Evolutionary conservation across 371 early-diverging fungal genomes (phyloP).

Genomic region (Actinomortierella wolfii): DNA sequence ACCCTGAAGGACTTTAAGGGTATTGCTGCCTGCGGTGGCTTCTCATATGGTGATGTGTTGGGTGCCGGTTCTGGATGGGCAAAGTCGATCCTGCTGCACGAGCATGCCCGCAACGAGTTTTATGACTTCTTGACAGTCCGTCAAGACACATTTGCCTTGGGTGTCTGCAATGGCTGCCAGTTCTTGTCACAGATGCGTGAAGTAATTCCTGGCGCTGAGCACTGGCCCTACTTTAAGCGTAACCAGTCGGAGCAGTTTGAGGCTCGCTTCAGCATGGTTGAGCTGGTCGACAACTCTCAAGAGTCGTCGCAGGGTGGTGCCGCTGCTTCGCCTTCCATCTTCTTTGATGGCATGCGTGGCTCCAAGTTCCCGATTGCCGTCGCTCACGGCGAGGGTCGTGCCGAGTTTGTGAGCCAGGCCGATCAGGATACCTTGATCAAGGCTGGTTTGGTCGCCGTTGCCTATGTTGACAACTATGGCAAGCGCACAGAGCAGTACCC

Average conservation of each 20-base stretch:
- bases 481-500: slow-evolving; percentile 82
- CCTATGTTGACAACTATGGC: slow-evolving; percentile 88
- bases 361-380: slow-evolving; percentile 91
- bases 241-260: slow-evolving; percentile 95
- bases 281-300: slow-evolving; percentile 52
- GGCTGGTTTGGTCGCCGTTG: slow-evolving; percentile 61
- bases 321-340: slow-evolving; percentile 54
- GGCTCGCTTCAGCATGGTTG: slow-evolving; percentile 84
- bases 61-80: slow-evolving; percentile 99
- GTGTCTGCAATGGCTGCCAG: slow-evolving; percentile 98
- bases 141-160: slow-evolving; percentile 89
- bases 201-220: slow-evolving; percentile 78
- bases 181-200: slow-evolving; percentile 87
- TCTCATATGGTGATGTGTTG: slow-evolving; percentile 97
- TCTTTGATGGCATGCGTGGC: slow-evolving; percentile 91
- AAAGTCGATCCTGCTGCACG: slow-evolving; percentile 80
- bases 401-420: slow-evolving; percentile 64
- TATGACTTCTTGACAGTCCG: slow-evolving; percentile 78
- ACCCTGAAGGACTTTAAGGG: slow-evolving; percentile 79
- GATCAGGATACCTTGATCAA: slow-evolving; percentile 52
- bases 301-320: slow-evolving; percentile 5
- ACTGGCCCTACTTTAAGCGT: slow-evolving; percentile 91
- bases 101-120: slow-evolving; percentile 75
- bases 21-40: slow-evolving; percentile 95
- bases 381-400: slow-evolving; percentile 96